phyloP scores from a whole-genome alignment of 345 rosid species.

The Eutrema heterophyllum region DNA sequence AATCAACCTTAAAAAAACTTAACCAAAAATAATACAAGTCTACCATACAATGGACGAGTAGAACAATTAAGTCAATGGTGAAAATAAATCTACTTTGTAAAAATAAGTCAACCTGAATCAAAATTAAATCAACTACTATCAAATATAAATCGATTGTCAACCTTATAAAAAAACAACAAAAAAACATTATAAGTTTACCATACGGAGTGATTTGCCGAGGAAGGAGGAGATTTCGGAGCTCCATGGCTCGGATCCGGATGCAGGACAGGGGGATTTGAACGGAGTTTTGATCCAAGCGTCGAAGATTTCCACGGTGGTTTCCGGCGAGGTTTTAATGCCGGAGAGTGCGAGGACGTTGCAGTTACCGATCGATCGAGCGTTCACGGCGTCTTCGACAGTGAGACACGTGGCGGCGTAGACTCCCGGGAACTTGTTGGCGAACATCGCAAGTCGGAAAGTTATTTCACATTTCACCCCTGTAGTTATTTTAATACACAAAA shows the following conservation, averaged over 20 bases:
- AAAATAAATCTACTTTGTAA: too few species aligned
- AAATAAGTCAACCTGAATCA: too few species aligned
- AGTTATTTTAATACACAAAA: not conserved
- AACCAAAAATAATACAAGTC: too few species aligned
- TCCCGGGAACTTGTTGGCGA: slow-evolving; percentile 89
- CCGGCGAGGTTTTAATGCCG: slow-evolving; percentile 51
- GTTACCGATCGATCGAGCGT: slow-evolving; percentile 74
- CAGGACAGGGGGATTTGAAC: slow-evolving; percentile 80
- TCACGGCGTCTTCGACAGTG: slow-evolving; percentile 55
- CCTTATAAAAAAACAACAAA: too few species aligned
- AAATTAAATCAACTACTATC: too few species aligned
- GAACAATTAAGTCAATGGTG: too few species aligned
- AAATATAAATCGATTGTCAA: too few species aligned
- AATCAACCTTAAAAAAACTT: too few species aligned
- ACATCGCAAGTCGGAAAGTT: slow-evolving; percentile 58
- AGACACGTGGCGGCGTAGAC: slow-evolving; percentile 79
- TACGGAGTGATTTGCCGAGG: slow-evolving; percentile 48
- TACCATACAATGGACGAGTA: too few species aligned
- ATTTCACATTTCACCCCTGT: not conserved
- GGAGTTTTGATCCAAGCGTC: slow-evolving; percentile 65
- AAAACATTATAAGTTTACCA: too few species aligned
- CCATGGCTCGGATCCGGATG: slow-evolving; percentile 57
- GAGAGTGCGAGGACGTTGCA: slow-evolving; percentile 83
- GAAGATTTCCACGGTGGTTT: slow-evolving; percentile 58
- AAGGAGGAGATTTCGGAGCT: slow-evolving; percentile 46